phyloP scores from a whole-genome alignment of 2,329 filamentous ascomycete genomes.

The Hawksworthiomyces lignivorus region DNA sequence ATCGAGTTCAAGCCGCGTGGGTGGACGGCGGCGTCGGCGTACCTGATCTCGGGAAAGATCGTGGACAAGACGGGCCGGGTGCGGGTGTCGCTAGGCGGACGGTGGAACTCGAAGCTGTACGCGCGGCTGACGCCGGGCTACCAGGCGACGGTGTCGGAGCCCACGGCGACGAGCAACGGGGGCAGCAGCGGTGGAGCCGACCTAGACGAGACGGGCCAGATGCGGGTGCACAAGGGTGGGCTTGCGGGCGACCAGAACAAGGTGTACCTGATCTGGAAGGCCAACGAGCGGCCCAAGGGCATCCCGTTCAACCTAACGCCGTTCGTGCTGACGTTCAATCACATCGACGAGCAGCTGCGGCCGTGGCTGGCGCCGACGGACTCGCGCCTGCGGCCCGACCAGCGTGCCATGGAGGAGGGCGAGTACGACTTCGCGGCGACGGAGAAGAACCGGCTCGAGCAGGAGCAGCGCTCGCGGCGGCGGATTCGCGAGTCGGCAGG shows the following conservation, averaged over 20 bases:
- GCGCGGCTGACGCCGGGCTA: slow-evolving; percentile 87
- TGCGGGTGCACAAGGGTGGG: slow-evolving; percentile 39
- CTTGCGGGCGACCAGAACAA: slow-evolving; percentile 56
- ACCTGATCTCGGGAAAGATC: slow-evolving; percentile 80
- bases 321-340: slow-evolving; percentile 91
- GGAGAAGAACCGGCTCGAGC: slow-evolving; percentile 92
- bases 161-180: slow-evolving; percentile 22
- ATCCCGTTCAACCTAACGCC: slow-evolving; percentile 97
- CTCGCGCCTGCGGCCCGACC: slow-evolving; percentile 85
- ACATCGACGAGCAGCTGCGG: slow-evolving; percentile 72
- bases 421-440: slow-evolving; percentile 86
- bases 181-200: slow-evolving; percentile 16
- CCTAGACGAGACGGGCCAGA: slow-evolving; percentile 23
- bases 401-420: slow-evolving; percentile 98
- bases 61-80: slow-evolving; percentile 72
- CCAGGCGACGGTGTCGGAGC: slow-evolving; percentile 53
- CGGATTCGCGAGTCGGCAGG: slow-evolving; percentile 66
- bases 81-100: slow-evolving; percentile 81
- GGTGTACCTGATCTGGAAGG: slow-evolving; percentile 90
- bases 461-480: slow-evolving; percentile 75
- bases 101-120: slow-evolving; percentile 97
- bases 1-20: slow-evolving; percentile 92
- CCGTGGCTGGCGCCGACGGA: slow-evolving; percentile 84
- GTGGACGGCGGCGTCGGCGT: slow-evolving; percentile 91
- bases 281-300: slow-evolving; percentile 67